A percentile compares a stretch with the other conserved stretches of the same genome.
These are phyloP conservation scores for Termitomyces sp. DNA, from an alignment of 768 basidiomycete species.

Conservation along the genomic window DNA sequence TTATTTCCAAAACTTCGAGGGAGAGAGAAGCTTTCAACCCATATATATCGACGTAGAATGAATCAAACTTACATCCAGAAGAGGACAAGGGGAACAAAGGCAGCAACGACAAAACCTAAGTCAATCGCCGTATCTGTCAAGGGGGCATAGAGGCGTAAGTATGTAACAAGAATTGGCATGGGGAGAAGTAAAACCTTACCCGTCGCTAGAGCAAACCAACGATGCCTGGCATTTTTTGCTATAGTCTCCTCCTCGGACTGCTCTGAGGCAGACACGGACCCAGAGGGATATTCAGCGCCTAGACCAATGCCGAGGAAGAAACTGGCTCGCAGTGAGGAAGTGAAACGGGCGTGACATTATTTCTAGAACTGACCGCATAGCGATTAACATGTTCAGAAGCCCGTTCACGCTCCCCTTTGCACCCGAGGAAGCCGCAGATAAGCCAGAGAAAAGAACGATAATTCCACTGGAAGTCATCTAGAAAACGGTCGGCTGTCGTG, in stretches of 20 bases:
- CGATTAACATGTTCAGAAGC: conserved; percentile 72
- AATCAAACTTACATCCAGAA: conserved; percentile 72
- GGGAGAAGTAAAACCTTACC: conserved; percentile 44
- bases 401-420: conserved; percentile 66
- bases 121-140: conserved; percentile 77
- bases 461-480: conserved; percentile 81
- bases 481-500: not conserved
- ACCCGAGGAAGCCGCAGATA: conserved; percentile 83
- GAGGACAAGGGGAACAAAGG: conserved; percentile 80
- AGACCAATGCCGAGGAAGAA: conserved; percentile 88
- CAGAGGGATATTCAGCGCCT: conserved; percentile 88
- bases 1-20: conserved; percentile 61
- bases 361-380: conserved; percentile 55
- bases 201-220: conserved; percentile 85
- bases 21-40: not conserved
- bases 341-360: conserved; percentile 15
- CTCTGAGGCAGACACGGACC: conserved; percentile 84
- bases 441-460: conserved; percentile 76
- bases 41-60: not conserved
- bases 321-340: conserved; percentile 31
- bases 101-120: conserved; percentile 70
- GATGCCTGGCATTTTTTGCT: conserved; percentile 72
- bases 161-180: conserved; percentile 2
- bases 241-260: conserved; percentile 83
- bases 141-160: not conserved